Evolutionary conservation across 495 filamentous ascomycete genomes (phyloP).

Genomic region (Xylaria venustula): DNA sequence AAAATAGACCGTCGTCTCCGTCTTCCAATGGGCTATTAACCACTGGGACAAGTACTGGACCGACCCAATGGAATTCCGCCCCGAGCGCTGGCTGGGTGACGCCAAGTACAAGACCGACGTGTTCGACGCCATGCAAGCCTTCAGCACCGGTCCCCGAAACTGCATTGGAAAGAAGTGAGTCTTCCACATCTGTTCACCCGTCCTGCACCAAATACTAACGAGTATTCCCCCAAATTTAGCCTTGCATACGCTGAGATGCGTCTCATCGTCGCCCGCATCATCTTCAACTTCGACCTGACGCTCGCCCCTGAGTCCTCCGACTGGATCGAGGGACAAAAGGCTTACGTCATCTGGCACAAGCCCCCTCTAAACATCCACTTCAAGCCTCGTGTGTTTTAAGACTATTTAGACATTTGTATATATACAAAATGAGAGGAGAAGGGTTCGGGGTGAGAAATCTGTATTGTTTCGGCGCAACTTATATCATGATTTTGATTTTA

Average conservation of each 20-base stretch:
- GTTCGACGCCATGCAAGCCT: conserved; percentile 48
- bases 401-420: no score
- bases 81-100: conserved; percentile 49
- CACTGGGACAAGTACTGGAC: conserved; percentile 38
- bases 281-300: conserved; percentile 50
- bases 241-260: conserved; percentile 49
- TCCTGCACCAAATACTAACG: background rate
- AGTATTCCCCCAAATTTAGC: conserved; percentile 18
- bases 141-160: conserved; percentile 52
- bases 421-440: background rate
- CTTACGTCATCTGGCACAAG: conserved; percentile 40
- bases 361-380: conserved; percentile 31
- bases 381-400: conserved; percentile 21
- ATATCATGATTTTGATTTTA: background rate
- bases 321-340: conserved; percentile 30
- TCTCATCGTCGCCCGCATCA: conserved; percentile 44
- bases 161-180: conserved; percentile 59
- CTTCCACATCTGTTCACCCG: background rate
- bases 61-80: conserved; percentile 45
- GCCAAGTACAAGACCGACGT: conserved; percentile 41
- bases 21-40: conserved; percentile 50
- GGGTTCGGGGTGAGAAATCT: background rate
- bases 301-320: conserved; percentile 35
- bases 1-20: conserved; percentile 45
- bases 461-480: conserved; percentile 12